Conservation (phyloP, 108 stramenopile genomes). For the Pseudonitzschia pungens region DNA sequence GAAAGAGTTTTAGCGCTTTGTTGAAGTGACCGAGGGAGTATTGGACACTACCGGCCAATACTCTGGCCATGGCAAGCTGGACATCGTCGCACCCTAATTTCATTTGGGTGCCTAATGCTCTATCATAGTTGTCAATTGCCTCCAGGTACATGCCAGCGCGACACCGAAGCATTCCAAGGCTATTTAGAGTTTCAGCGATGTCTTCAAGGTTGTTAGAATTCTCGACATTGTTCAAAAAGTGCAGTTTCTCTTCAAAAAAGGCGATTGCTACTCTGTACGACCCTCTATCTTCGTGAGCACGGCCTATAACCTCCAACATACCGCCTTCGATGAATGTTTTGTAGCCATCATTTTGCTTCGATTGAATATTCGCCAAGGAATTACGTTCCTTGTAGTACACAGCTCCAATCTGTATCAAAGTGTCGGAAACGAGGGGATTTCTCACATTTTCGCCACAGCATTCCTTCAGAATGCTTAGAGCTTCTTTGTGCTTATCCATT, state of each 20-base stretch:
- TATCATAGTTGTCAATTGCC: constrained; percentile 74
- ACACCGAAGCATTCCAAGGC: constrained; percentile 59
- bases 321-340: constrained; percentile 72
- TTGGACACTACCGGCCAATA: constrained; percentile 63
- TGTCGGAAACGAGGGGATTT: constrained; percentile 61
- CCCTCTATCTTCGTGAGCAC: constrained; percentile 71
- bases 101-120: constrained; percentile 57
- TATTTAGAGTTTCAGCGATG: constrained; percentile 64
- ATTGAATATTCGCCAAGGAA: constrained; percentile 51
- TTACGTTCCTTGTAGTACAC: constrained; percentile 80
- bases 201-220: constrained; percentile 43
- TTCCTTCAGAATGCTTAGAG: constrained; percentile 64
- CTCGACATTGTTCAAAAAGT: constrained; percentile 43
- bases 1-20: constrained; percentile 54
- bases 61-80: constrained; percentile 63
- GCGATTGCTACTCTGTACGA: constrained; percentile 66
- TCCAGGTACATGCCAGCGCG: constrained; percentile 52
- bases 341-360: constrained; percentile 58
- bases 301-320: constrained; percentile 67
- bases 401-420: constrained; percentile 70
- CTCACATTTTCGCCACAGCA: constrained; percentile 56
- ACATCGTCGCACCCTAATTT: constrained; percentile 53
- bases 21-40: constrained; percentile 52
- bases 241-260: constrained; percentile 73
- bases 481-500: constrained; percentile 71